Percentiles rank a stretch among this genome's conserved stretches.
These are phyloP conservation scores for Rubus parviflorus DNA, from an alignment of 306 rosid genomes.

Conservation along the genomic window DNA sequence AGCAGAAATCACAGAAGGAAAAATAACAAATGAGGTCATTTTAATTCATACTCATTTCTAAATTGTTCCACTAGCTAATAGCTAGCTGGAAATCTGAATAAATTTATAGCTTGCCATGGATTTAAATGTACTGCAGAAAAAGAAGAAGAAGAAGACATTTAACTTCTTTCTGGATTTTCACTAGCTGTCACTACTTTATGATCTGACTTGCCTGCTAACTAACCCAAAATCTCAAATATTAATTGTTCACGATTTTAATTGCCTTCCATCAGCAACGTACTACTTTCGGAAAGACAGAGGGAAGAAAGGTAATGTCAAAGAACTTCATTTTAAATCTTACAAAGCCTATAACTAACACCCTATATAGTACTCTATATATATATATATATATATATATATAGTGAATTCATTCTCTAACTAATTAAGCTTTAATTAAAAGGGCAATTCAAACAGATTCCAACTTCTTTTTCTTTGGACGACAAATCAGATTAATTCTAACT, in stretches of 20 bases:
- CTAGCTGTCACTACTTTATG: neutral
- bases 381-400: neutral
- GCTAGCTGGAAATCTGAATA: neutral
- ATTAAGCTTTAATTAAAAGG: neutral
- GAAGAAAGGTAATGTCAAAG: neutral
- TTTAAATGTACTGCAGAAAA: neutral
- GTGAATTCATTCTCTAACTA: neutral
- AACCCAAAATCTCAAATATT: slow-evolving; percentile 12
- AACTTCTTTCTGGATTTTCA: slow-evolving; percentile 36
- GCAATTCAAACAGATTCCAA: slow-evolving; percentile 5
- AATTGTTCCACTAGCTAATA: neutral
- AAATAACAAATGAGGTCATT: neutral
- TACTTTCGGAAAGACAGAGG: slow-evolving; percentile 21
- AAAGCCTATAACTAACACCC: too few species aligned
- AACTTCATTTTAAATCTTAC: neutral
- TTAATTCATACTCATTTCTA: neutral
- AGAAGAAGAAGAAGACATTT: slow-evolving; percentile 31
- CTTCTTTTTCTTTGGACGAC: slow-evolving; percentile 10
- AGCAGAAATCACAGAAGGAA: neutral
- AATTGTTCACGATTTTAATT: slow-evolving; percentile 11
- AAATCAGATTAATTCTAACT: slow-evolving; percentile 2
- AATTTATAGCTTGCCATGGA: neutral
- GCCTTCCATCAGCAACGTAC: slow-evolving; percentile 21
- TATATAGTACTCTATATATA: too few species aligned
- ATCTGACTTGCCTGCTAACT: slow-evolving; percentile 23